Evolutionary conservation across 2,329 filamentous ascomycete genomes (phyloP), one percentile per base, ranked within the genome.

Genomic region (Pseudogymnoascus sp.): DNA sequence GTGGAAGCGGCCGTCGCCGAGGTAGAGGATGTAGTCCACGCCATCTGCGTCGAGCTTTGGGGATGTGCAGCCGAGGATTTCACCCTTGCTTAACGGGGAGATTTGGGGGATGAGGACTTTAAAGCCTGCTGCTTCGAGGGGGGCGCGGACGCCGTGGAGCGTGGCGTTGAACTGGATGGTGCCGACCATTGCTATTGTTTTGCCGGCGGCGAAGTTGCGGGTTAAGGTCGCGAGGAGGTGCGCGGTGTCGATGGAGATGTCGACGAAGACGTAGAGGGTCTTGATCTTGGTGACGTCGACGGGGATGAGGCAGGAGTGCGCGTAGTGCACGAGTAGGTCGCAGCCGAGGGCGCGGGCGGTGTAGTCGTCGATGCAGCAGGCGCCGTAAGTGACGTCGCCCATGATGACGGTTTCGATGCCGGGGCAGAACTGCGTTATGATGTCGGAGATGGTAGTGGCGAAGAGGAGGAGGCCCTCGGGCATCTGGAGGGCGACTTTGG

Each of bases 141-240:
- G 81, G 28, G 85, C 80, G 64, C 85, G 84, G 12, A 95, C 84
- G 13, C 89, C 90, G 73, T 99, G 94, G 30, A 99, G 86, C 0
- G 94, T 96, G 34, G 92, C 90, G 74, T 99, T 99, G 80, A 99
- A 99, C 72, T 99, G 94, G 66, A 99, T 99, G 0, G 94, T 99
- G 55, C 94, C 92, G 13, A 99, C 92, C 66, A 96, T 82, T 4
- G 94, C 94, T 61, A 99, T 85, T 0, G 87, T 92, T 74, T 94
- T 95, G 1, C 89, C 89, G 0, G 86, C 75, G 1, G 85, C 79
- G 71, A 97, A 96, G 71, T 96, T 99, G 63, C 90, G 85, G 70
- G 91, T 88, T 52, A 99, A 79, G 0, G 92, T 94, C 7, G 89
- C 88, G 57, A 96, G 75, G 13, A 99, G 81, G 73, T 99, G 94